A percentile compares a stretch with the other conserved stretches of the same genome.
Evolutionary conservation across 306 rosid species (phyloP).

Genomic region (Senna tora): DNA sequence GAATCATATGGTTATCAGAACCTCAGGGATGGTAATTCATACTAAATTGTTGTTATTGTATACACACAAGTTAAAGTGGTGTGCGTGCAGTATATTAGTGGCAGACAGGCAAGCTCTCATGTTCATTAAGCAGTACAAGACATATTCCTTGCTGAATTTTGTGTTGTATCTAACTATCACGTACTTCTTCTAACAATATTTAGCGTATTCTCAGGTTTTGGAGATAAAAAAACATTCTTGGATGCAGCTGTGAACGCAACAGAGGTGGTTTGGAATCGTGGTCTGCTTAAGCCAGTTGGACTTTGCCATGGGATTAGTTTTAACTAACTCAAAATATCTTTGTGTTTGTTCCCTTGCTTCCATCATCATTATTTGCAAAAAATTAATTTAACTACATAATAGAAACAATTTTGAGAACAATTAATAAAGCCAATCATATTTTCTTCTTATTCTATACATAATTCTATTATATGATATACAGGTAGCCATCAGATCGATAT

Average conservation of each 20-base stretch:
- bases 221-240: conserved; percentile 58
- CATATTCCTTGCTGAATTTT: not conserved
- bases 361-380: too few relatives aligned
- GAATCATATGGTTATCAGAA: not conserved
- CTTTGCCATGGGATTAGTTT: conserved; percentile 80
- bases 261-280: conserved; percentile 64
- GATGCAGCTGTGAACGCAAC: conserved; percentile 72
- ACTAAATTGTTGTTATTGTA: too few relatives aligned
- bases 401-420: too few relatives aligned
- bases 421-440: too few relatives aligned
- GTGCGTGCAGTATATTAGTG: not conserved
- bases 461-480: too few relatives aligned
- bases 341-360: too few relatives aligned
- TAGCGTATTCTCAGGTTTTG: conserved; percentile 50
- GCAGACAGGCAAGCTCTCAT: not conserved
- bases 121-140: not conserved
- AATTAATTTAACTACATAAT: too few relatives aligned
- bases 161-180: conserved; percentile 14
- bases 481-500: too few relatives aligned
- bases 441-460: too few relatives aligned
- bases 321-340: too few relatives aligned
- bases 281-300: conserved; percentile 67
- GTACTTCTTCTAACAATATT: not conserved
- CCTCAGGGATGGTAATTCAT: too few relatives aligned
- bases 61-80: not conserved